Evolutionary conservation across 495 filamentous ascomycete species (phyloP).

Genomic region (Penicillium soppii): DNA sequence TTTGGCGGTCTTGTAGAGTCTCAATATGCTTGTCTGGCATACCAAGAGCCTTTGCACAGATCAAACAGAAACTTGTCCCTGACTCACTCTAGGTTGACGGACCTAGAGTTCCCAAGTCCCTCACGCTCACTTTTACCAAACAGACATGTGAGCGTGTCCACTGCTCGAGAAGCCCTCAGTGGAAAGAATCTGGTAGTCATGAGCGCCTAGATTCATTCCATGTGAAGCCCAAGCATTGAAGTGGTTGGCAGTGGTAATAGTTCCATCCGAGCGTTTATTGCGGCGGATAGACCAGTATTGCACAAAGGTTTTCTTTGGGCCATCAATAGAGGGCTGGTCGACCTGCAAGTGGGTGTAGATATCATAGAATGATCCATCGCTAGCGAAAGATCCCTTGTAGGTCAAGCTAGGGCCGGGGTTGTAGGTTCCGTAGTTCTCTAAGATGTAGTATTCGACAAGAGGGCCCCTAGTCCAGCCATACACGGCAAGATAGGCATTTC

Average conservation of each 20-base stretch:
- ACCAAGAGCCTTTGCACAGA: too few species aligned
- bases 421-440: constrained; percentile 57
- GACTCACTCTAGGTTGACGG: too few species aligned
- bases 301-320: constrained; percentile 58
- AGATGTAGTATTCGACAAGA: constrained; percentile 64
- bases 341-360: constrained; percentile 58
- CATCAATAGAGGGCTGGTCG: constrained; percentile 60
- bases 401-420: constrained; percentile 48
- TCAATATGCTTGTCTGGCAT: too few species aligned
- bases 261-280: constrained; percentile 52
- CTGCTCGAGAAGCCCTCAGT: constrained; percentile 59
- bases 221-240: constrained; percentile 59
- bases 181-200: constrained; percentile 61
- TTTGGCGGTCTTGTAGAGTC: too few species aligned
- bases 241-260: constrained; percentile 54
- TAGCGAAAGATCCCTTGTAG: constrained; percentile 53
- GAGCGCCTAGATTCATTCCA: constrained; percentile 49
- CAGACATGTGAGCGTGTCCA: too few species aligned
- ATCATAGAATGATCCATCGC: constrained; percentile 63
- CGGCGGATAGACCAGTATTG: constrained; percentile 63
- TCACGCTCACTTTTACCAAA: too few species aligned
- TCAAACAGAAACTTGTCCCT: too few species aligned
- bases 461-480: constrained; percentile 65
- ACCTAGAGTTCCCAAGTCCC: too few species aligned
- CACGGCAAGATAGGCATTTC: constrained; percentile 59